These are phyloP conservation scores for Vitis hybrid DNA, from an alignment of 177 flowering plant genomes.

Conservation along the genomic window DNA sequence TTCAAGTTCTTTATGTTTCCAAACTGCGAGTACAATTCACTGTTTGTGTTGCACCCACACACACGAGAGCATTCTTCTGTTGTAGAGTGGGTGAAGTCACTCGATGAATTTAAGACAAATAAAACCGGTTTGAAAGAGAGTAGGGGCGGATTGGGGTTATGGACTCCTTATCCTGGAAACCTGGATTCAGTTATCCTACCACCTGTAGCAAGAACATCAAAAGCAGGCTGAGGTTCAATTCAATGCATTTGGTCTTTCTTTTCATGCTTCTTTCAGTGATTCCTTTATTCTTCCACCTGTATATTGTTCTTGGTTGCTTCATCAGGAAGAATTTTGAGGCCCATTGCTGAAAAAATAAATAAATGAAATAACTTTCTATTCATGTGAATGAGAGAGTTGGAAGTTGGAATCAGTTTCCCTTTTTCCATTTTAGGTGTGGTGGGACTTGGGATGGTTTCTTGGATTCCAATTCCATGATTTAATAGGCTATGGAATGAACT, in stretches of 20 bases:
- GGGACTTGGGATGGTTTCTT: too few relatives aligned
- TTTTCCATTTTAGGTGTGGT: too few relatives aligned
- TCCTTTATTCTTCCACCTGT: too few relatives aligned
- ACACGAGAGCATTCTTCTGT: conserved; percentile 85
- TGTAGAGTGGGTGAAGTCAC: conserved; percentile 79
- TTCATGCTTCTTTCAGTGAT: too few relatives aligned
- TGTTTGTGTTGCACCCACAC: conserved; percentile 80
- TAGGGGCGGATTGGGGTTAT: conserved; percentile 89
- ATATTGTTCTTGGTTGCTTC: too few relatives aligned
- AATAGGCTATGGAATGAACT: too few relatives aligned
- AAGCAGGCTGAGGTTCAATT: conserved; percentile 61
- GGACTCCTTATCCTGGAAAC: conserved; percentile 92
- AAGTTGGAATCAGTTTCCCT: too few relatives aligned
- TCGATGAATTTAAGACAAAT: conserved; percentile 52
- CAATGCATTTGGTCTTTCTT: background rate
- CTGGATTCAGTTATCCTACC: conserved; percentile 66
- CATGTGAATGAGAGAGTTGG: too few relatives aligned
- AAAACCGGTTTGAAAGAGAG: conserved; percentile 63
- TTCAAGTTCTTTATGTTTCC: conserved; percentile 92
- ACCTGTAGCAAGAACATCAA: conserved; percentile 72
- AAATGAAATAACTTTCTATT: too few relatives aligned
- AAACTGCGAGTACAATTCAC: conserved; percentile 88
- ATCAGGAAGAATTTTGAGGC: too few relatives aligned
- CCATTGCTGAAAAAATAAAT: too few relatives aligned
- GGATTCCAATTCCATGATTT: too few relatives aligned